These are phyloP conservation scores for Ramalina intermedia DNA, from an alignment of 495 filamentous ascomycete species.

Conservation along the genomic window DNA sequence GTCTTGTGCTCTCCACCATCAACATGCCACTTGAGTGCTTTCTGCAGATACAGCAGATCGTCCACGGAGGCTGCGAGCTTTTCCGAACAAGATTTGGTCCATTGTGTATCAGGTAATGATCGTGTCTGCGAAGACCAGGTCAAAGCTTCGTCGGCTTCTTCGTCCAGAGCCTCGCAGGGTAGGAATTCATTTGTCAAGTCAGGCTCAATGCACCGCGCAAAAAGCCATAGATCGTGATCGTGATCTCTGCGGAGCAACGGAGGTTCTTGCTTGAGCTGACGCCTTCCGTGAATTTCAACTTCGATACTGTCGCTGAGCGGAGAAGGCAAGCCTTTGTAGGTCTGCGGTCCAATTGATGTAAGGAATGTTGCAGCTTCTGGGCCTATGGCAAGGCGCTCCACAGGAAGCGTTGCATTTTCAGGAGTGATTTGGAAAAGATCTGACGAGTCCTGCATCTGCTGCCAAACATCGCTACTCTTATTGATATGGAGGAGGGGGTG, in stretches of 20 bases:
- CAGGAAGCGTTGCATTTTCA: neutral
- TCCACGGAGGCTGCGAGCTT: slow-evolving; percentile 30
- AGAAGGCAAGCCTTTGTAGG: neutral
- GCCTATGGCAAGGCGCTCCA: slow-evolving; percentile 10
- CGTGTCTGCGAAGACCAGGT: slow-evolving; percentile 26
- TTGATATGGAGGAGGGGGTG: slow-evolving; percentile 13
- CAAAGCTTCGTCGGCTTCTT: slow-evolving; percentile 35
- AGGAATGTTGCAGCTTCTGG: slow-evolving; percentile 17
- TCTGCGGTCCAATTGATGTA: slow-evolving; percentile 2
- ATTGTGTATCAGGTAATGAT: slow-evolving; percentile 14
- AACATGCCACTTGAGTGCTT: slow-evolving; percentile 25
- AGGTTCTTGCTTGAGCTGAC: slow-evolving; percentile 32
- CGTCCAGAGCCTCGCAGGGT: slow-evolving; percentile 30
- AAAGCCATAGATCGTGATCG: slow-evolving; percentile 28
- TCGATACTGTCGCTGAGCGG: slow-evolving; percentile 7
- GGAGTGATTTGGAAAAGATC: neutral
- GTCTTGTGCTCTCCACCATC: slow-evolving; percentile 20
- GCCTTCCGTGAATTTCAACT: slow-evolving; percentile 18
- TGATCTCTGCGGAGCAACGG: slow-evolving; percentile 37
- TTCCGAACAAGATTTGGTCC: slow-evolving; percentile 21
- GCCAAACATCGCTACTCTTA: neutral
- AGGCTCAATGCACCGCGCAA: slow-evolving; percentile 13
- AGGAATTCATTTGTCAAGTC: slow-evolving; percentile 12
- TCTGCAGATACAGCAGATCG: slow-evolving; percentile 24
- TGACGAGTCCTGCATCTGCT: neutral